These are phyloP conservation scores for Aspergillus diversus DNA, from an alignment of 495 filamentous ascomycete genomes.

Conservation along the genomic window DNA sequence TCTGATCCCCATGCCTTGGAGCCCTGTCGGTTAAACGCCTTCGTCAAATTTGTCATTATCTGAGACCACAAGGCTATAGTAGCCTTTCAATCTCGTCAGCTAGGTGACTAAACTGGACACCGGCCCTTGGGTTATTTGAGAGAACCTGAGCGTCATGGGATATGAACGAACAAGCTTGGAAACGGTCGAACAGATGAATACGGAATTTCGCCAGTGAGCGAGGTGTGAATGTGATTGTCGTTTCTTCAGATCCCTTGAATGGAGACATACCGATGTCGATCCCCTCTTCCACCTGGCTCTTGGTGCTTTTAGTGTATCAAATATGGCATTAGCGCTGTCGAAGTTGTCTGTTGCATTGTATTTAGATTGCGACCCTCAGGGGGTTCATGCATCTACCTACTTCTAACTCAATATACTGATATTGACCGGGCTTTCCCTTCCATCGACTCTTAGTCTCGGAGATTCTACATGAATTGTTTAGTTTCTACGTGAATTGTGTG, in stretches of 20 bases:
- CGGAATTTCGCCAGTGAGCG: not conserved
- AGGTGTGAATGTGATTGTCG: conserved; percentile 10
- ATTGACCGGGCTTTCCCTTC: not conserved
- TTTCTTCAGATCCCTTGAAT: not conserved
- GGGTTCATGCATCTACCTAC: conserved; percentile 2
- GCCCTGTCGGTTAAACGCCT: conserved; percentile 71
- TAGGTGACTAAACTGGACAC: not conserved
- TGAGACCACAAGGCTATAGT: conserved; percentile 10
- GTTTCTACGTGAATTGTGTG: not conserved
- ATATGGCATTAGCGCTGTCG: conserved; percentile 21
- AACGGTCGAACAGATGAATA: conserved; percentile 3
- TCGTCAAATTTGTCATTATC: conserved; percentile 1
- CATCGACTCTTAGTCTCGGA: not conserved
- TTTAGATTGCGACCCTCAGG: conserved; percentile 14
- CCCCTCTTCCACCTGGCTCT: conserved; percentile 14
- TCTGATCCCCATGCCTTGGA: conserved; percentile 94
- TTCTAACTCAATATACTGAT: not conserved
- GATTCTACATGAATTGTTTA: not conserved
- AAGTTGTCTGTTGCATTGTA: conserved; percentile 13
- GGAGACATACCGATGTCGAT: conserved; percentile 4
- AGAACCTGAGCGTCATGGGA: conserved; percentile 5
- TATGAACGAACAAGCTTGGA: conserved; percentile 5
- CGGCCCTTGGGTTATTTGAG: not conserved
- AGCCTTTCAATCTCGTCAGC: not conserved
- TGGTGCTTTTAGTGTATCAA: conserved; percentile 25